Evolutionary conservation across 257 asterid genomes (phyloP), one percentile per base, ranked within the genome.

Genomic region (Solanum peruvianum): DNA sequence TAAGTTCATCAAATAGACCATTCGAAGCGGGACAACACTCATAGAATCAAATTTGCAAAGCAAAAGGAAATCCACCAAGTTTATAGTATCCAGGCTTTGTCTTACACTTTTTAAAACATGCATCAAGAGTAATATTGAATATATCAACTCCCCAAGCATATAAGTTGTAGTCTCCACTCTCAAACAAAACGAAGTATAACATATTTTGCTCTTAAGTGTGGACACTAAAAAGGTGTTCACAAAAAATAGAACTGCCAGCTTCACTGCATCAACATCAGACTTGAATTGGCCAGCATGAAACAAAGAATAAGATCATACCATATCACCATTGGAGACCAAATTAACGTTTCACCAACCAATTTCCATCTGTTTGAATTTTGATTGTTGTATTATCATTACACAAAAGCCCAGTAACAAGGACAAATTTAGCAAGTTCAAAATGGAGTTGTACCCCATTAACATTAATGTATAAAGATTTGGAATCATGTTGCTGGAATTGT

Each of bases 321-420:
- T 2, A 3, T 52, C 62, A 52, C 1, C 10, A 0, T 52, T 52
- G n/a, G 10, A 52, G 23, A 18, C 23, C 23, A 52, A 52, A 16
- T 4, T 16, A 52, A 52, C 4, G 1, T 52, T 52, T 52, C 23
- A 52, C 62, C 23, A 52, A 16, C 4, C 1, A 23, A 52, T 52
- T 52, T 3, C 3, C 62, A 52, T 52, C 0, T 52, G 10, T 6
- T 16, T 52, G 62, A 52, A 52, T 52, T 52, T 16, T 16, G 23
- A 52, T 52, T 52, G 23, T 6, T 52, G 9, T 52, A 52, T 16
- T 52, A 52, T 23, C 62, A 52, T 52, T 52, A 52, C 62, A 52
- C 10, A 52, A 0, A 23, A 52, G 0, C 1, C 10, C 10, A 52
- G 10, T 16, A 52, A 16, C 62, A 52, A 52, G 0, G 10, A 0